Percentiles rank a stretch among this genome's conserved stretches.
Evolutionary conservation across 257 asterid genomes (phyloP).

Genomic region (Vinca minor): DNA sequence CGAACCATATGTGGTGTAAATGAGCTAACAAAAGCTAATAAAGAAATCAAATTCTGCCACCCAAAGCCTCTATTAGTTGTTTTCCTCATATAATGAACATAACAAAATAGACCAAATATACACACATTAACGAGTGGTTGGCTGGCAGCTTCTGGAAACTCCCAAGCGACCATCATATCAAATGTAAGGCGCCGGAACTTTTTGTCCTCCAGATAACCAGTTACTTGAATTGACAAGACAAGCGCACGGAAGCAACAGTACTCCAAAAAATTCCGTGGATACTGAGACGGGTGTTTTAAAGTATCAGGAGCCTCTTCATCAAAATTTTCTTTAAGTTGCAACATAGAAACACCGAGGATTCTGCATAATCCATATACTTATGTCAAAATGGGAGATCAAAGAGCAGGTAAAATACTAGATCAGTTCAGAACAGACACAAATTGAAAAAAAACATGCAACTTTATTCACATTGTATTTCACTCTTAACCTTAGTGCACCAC

Average conservation of each 20-base stretch:
- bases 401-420: neutral
- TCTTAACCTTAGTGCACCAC: neutral
- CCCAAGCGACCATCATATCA: constrained; percentile 99
- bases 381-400: neutral
- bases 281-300: constrained; percentile 53
- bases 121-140: constrained; percentile 53
- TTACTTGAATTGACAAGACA: constrained; percentile 52
- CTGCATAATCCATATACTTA: constrained; percentile 37
- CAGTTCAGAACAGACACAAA: constrained; percentile 3
- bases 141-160: constrained; percentile 54
- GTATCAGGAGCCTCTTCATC: constrained; percentile 59
- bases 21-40: neutral
- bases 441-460: constrained; percentile 5
- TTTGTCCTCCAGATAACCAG: constrained; percentile 69
- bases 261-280: constrained; percentile 74
- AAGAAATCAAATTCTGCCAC: neutral
- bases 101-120: neutral
- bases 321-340: constrained; percentile 69
- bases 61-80: neutral
- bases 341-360: constrained; percentile 58
- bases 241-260: constrained; percentile 89
- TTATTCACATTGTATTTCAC: neutral
- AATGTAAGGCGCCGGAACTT: constrained; percentile 87
- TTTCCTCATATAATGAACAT: neutral
- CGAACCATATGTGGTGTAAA: neutral